phyloP scores from a whole-genome alignment of 2,329 filamentous ascomycete genomes.

The Geosmithia morbida region DNA sequence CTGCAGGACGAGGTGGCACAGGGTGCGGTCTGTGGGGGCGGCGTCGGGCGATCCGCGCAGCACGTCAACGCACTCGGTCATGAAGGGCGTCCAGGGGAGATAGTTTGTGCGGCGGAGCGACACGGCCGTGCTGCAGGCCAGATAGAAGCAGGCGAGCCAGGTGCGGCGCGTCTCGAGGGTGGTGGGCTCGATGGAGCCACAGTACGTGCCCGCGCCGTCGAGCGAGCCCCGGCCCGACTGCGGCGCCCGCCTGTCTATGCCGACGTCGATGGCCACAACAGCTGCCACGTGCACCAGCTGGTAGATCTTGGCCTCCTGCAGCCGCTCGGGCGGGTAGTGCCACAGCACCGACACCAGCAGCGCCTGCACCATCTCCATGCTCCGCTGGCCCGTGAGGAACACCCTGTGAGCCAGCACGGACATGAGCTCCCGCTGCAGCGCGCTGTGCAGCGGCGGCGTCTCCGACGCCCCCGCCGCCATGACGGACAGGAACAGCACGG shows the following conservation, averaged over 20 bases:
- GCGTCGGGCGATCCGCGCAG: conserved; percentile 39
- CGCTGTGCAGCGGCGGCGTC: conserved; percentile 38
- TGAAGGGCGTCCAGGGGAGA: conserved; percentile 44
- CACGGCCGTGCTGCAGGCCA: conserved; percentile 45
- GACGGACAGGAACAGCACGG: conserved; percentile 55
- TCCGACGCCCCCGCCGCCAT: conserved; percentile 52
- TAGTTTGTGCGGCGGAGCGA: conserved; percentile 46
- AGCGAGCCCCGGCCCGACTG: too few species aligned
- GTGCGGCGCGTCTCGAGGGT: conserved; percentile 40
- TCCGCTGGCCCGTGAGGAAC: conserved; percentile 65
- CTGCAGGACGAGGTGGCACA: conserved; percentile 45
- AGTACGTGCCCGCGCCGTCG: too few species aligned
- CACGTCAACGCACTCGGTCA: conserved; percentile 43
- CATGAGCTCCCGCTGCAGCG: conserved; percentile 55
- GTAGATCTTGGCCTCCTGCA: conserved; percentile 82
- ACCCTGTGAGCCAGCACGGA: conserved; percentile 60
- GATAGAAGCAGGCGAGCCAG: conserved; percentile 45
- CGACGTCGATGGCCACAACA: conserved; percentile 72
- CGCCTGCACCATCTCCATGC: conserved; percentile 68
- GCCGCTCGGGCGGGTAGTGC: conserved; percentile 73
- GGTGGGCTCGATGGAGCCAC: conserved; percentile 31
- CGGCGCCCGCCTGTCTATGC: conserved; percentile 52
- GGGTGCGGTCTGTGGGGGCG: conserved; percentile 38
- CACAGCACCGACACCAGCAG: conserved; percentile 64
- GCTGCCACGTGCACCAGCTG: conserved; percentile 71